These are phyloP conservation scores for Fraxinus paxiana DNA, from an alignment of 305 asterid genomes.

Conservation along the genomic window DNA sequence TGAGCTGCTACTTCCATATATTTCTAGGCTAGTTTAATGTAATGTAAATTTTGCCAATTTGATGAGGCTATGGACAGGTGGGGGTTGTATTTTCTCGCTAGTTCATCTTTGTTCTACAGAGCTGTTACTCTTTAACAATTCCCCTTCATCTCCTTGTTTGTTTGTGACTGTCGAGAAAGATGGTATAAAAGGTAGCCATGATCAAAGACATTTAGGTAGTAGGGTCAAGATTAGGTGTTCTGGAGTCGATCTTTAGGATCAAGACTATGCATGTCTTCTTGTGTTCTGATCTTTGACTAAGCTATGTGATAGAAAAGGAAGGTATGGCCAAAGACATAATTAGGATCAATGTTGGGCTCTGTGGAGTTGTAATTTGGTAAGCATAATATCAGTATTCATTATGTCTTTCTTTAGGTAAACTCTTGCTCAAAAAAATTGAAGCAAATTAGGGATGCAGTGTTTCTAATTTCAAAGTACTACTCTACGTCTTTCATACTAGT, in stretches of 20 bases:
- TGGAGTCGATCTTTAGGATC: not conserved
- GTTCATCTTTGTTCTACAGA: not conserved
- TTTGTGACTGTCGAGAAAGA: not conserved
- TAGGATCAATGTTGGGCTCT: not conserved
- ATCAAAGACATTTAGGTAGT: not conserved
- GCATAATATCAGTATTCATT: not conserved
- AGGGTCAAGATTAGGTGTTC: not conserved
- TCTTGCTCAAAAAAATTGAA: not conserved
- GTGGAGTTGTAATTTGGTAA: not conserved
- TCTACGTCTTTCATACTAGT: not conserved
- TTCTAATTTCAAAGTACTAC: not conserved
- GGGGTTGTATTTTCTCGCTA: not conserved
- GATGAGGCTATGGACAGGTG: not conserved
- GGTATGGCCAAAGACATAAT: not conserved
- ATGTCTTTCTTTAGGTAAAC: not conserved
- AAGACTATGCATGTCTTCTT: not conserved
- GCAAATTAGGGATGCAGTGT: not conserved
- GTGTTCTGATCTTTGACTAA: not conserved
- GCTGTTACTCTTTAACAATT: not conserved
- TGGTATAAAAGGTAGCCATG: not conserved
- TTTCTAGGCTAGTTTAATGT: not conserved
- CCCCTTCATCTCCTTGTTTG: not conserved
- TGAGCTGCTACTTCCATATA: not conserved
- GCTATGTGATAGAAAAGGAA: not conserved
- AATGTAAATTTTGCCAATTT: not conserved